Percentiles rank a stretch among this genome's conserved stretches.
phyloP scores from a whole-genome alignment of 176 grass and related monocot genomes.

The Panicum miliaceum region DNA sequence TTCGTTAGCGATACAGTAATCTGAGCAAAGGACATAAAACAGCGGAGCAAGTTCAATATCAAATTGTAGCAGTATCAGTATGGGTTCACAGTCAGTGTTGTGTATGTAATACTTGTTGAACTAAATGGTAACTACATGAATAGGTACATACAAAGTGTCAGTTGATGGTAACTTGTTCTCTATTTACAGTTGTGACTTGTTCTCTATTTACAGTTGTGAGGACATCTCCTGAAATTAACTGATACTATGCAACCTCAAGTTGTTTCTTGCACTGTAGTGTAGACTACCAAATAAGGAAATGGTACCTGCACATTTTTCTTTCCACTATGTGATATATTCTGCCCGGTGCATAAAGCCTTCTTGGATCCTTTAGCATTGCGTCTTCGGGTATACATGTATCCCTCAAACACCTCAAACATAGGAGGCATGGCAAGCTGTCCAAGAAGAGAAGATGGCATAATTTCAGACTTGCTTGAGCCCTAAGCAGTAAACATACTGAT shows the following conservation, averaged over 20 bases:
- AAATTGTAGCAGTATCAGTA: neutral
- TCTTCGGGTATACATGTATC: constrained; percentile 93
- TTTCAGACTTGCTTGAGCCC: constrained; percentile 40
- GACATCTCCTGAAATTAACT: neutral
- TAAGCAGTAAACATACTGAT: constrained; percentile 24
- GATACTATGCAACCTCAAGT: neutral
- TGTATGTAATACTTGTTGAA: neutral
- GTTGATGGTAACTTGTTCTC: neutral
- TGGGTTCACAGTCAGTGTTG: neutral
- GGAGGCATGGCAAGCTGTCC: constrained; percentile 78
- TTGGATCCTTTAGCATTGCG: constrained; percentile 78
- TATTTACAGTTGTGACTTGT: neutral
- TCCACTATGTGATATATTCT: constrained; percentile 95
- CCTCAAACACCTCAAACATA: constrained; percentile 82
- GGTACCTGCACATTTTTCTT: constrained; percentile 78
- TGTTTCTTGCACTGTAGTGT: constrained; percentile 1
- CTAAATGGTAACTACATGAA: constrained; percentile 11
- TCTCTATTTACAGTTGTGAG: neutral
- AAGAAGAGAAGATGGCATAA: constrained; percentile 42
- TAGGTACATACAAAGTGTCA: neutral
- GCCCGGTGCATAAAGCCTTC: constrained; percentile 92
- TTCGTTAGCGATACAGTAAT: neutral
- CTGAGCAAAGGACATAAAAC: neutral
- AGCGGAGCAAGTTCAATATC: neutral
- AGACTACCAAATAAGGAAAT: constrained; percentile 12